Base-by-base conservation (phyloP, 345 rosid species). In the Citrus unshiu region DNA sequence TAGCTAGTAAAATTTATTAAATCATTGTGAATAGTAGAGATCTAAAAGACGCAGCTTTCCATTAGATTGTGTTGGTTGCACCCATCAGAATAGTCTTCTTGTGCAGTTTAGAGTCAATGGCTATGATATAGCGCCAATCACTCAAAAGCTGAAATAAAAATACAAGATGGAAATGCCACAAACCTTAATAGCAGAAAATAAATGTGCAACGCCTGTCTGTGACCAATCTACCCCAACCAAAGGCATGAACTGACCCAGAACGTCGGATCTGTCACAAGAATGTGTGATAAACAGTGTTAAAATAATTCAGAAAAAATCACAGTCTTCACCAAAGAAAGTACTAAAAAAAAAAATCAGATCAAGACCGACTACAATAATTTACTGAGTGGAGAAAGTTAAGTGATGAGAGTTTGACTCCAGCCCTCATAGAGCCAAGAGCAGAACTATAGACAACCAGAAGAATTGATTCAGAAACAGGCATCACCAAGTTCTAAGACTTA, bases 221-320 rank as follows among this genome's bases (percentile, higher is more conserved):
- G 92, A 89, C 99, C 99, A 96, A 82, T 96, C 99, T 69, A 86
- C 80, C 67, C 99, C 98, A 75, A 96, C 97, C 81, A 96, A 80
- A 79, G 98, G 99, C 99, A 96, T 96, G 83, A 96, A 94, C 87
- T 96, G 99, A 65, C 99, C 99, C 74, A 96, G 88, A 66, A 96
- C 98, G 77, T 96, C 99, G 25, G 99, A 96, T 84, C 99, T 96
- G 88, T 12, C n/a, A 79, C 27, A 87, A 77, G 74, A 77, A 74
- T 18, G 57, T 35, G 40, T 34, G 79, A 63, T 16, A 65, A 62
- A 71, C 37, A n/a, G 22, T 81, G 64, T 78, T 58, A 81, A 76
- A 67, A 78, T 59, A 54, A 69, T 66, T 49, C 60, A 18, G 22
- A 18, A 77, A 69, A 62, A 78, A 80, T 29, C 30, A 72, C 29